Conservation (phyloP, 1,284 basidiomycete species). For the Neonothopanus nambi region DNA sequence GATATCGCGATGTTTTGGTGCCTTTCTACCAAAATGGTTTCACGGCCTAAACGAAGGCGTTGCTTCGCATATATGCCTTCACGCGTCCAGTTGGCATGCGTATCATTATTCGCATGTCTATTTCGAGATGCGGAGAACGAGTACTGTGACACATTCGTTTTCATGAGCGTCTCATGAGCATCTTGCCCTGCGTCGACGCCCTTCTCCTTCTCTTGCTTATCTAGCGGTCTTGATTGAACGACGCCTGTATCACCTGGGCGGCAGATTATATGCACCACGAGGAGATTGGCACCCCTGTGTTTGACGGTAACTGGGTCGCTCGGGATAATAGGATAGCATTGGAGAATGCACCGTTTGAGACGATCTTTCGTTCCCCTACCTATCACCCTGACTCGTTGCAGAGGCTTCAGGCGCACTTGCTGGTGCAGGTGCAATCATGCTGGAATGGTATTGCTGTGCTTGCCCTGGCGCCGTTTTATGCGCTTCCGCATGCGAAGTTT, state of each 20-base stretch:
- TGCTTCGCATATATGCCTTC: conserved; percentile 87
- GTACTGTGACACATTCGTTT: conserved; percentile 90
- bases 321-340: conserved; percentile 95
- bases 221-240: conserved; percentile 88
- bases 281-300: conserved; percentile 86
- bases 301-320: conserved; percentile 98
- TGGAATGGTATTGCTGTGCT: conserved; percentile 96
- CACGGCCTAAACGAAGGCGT: conserved; percentile 92
- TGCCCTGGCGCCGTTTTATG: conserved; percentile 92
- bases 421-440: conserved; percentile 93
- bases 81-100: conserved; percentile 86
- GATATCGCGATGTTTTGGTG: conserved; percentile 94
- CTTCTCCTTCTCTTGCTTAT: conserved; percentile 95
- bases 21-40: conserved; percentile 98
- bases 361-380: too few relatives aligned
- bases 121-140: conserved; percentile 87
- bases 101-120: conserved; percentile 86
- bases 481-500: conserved; percentile 85
- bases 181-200: conserved; percentile 94
- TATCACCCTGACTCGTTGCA: conserved; percentile 71
- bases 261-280: conserved; percentile 98
- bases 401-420: conserved; percentile 87
- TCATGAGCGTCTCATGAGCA: conserved; percentile 99
- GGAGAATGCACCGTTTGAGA: conserved; percentile 94
- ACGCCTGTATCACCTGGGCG: conserved; percentile 96